Percentiles rank a stretch among this genome's conserved stretches.
phyloP scores from a whole-genome alignment of 305 asterid species.

The Euphrasia arctica region DNA sequence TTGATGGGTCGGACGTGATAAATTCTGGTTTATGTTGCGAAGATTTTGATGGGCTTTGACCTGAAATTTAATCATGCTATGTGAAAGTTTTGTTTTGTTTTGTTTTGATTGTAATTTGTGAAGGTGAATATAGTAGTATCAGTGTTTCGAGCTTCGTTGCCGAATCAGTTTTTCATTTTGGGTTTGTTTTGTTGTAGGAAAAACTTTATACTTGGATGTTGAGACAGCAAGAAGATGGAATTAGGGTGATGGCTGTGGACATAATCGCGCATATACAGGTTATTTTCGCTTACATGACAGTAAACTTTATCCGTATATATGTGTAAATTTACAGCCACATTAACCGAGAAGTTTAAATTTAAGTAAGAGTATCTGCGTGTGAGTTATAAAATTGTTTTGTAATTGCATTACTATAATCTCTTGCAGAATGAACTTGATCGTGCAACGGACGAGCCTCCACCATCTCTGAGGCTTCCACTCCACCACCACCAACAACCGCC shows the following conservation, averaged over 20 bases:
- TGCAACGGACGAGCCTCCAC: slow-evolving; percentile 45
- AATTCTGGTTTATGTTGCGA: too few relatives aligned
- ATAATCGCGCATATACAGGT: slow-evolving; percentile 76
- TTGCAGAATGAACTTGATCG: slow-evolving; percentile 55
- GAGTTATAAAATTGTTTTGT: not conserved
- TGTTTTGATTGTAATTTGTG: not conserved
- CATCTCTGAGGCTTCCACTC: slow-evolving; percentile 41
- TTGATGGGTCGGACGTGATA: too few relatives aligned
- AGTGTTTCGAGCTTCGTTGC: not conserved
- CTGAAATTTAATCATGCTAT: not conserved
- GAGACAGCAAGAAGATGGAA: slow-evolving; percentile 84
- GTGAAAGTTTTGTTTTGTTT: not conserved
- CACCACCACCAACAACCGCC: slow-evolving; percentile 35
- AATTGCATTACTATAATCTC: not conserved
- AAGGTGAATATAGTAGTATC: not conserved
- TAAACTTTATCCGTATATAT: not conserved
- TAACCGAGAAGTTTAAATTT: too few relatives aligned
- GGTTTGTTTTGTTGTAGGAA: slow-evolving; percentile 40
- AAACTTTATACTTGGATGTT: slow-evolving; percentile 73
- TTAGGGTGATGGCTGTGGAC: slow-evolving; percentile 70
- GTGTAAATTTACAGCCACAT: not conserved
- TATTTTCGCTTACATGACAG: not conserved
- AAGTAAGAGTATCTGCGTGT: too few relatives aligned
- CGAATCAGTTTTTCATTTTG: not conserved
- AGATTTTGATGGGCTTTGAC: too few relatives aligned